phyloP scores from a whole-genome alignment of 768 basidiomycete species.

The Lactarius pseudohatsudake region DNA sequence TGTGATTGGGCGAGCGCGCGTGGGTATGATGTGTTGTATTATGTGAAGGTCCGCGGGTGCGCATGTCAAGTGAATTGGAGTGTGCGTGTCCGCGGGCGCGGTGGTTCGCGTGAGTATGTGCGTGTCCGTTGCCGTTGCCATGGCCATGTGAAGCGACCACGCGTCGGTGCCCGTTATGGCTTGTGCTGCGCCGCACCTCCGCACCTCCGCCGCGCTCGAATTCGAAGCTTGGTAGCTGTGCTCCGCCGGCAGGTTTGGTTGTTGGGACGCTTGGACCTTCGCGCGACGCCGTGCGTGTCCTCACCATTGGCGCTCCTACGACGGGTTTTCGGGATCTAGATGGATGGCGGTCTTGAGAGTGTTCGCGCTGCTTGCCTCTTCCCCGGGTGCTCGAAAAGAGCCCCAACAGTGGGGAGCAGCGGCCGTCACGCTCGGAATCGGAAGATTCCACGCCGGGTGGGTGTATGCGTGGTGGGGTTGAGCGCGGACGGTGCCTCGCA shows the following conservation, averaged over 20 bases:
- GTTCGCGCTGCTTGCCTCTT: conserved; percentile 20
- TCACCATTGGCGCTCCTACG: conserved; percentile 25
- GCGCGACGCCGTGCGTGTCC: conserved; percentile 28
- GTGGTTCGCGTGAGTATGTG: conserved; percentile 11
- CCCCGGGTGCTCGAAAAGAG: conserved; percentile 31
- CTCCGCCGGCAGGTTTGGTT: neutral
- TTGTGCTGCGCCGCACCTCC: conserved; percentile 22
- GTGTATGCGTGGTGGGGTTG: conserved; percentile 29
- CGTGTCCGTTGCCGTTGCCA: conserved; percentile 13
- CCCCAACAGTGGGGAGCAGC: conserved; percentile 39
- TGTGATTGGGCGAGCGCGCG: conserved; percentile 12
- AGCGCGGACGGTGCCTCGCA: conserved; percentile 21
- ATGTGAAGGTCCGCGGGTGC: conserved; percentile 13
- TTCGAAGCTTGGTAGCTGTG: conserved; percentile 21
- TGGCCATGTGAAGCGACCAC: conserved; percentile 5
- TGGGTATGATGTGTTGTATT: conserved; percentile 9
- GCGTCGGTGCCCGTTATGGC: conserved; percentile 17
- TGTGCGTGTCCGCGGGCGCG: conserved; percentile 15
- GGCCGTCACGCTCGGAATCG: conserved; percentile 32
- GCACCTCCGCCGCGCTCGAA: conserved; percentile 17
- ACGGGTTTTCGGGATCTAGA: conserved; percentile 10
- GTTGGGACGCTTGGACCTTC: conserved; percentile 13
- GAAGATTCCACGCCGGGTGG: conserved; percentile 20
- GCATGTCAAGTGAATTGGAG: conserved; percentile 12
- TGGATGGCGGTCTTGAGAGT: conserved; percentile 4